Percentiles rank a stretch among this genome's conserved stretches.
Evolutionary conservation across 1,139 yeast species (phyloP).

Genomic region (Magnusiomyces tetraspermus): DNA sequence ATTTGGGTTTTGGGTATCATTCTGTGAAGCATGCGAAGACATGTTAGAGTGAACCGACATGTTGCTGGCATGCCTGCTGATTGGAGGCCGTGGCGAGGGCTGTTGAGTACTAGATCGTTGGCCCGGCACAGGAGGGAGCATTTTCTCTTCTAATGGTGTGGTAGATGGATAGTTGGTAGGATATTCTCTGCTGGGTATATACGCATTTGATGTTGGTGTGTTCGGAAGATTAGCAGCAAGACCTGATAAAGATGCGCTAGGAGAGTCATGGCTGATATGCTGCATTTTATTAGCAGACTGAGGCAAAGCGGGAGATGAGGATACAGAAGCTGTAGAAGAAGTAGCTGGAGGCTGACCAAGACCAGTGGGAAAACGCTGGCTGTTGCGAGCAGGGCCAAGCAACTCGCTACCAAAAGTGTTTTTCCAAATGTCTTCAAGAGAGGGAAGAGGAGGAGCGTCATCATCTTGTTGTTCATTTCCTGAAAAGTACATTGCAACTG

Average conservation of each 20-base stretch:
- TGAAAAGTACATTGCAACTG: constrained; percentile 25
- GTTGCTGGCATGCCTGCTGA: not conserved
- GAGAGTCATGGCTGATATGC: not conserved
- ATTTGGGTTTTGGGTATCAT: not conserved
- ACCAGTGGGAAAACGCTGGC: not conserved
- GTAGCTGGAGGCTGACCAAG: not conserved
- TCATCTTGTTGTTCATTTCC: constrained; percentile 23
- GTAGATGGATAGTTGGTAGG: not conserved
- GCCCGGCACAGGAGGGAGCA: constrained; percentile 3
- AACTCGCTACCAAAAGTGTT: not conserved
- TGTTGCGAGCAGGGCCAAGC: not conserved
- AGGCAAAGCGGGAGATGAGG: not conserved
- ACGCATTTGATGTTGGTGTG: not conserved
- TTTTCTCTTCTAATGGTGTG: constrained; percentile 2
- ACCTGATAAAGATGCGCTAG: not conserved
- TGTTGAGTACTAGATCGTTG: not conserved
- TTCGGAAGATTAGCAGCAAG: not conserved
- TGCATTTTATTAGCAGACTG: not conserved
- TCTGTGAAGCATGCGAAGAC: not conserved
- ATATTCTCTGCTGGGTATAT: not conserved
- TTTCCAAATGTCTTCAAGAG: constrained; percentile 10
- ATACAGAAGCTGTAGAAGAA: constrained; percentile 3
- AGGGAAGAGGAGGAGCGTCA: constrained; percentile 29
- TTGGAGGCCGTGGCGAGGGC: not conserved
- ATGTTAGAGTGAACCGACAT: not conserved